Base-by-base conservation (phyloP, 2,329 filamentous ascomycete genomes). In the Curvularia eragrostidis region DNA sequence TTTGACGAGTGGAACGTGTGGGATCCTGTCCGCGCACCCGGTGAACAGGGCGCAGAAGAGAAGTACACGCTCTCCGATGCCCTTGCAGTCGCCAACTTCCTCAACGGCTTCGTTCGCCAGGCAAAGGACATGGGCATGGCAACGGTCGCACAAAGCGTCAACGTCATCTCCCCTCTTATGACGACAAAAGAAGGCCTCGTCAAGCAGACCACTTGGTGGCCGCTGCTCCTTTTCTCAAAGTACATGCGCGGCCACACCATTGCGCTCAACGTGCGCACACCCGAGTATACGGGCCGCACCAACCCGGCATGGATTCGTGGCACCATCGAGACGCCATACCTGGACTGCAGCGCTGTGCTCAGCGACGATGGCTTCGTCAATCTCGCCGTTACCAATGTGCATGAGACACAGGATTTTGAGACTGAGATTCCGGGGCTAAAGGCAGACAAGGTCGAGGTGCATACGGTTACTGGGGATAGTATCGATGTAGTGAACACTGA, bases 1-100 rank as follows among this genome's bases (percentile, higher is more conserved):
- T 93, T 93, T 71, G 90, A 93, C 72, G 90, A 93, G 76, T 93
- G 90, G 90, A 93, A 93, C 73, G 89, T 93, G 8, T 93, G 90
- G 90, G 89, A 91, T 66, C 88, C 89, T 0, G 80, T 83, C 52
- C 85, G 89, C 8, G 89, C 90, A 0, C 88, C 88, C 0, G 90
- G 90, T 15, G 86, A 89, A 66, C 75, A 84, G 59, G 90, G 90
- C 15, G 90, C 88, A 5, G 90, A 93, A 76, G 89, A 93, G 72
- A 75, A 72, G 44, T 78, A 93, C 78, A 91, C 87, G 0, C 83
- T 93, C 7, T 91, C 88, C 0, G 90, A 93, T 64, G 89, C 89
- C 1, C 81, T 93, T 15, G 90, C 89, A n/a, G 89, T 93, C 0
- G 85, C 84, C 2, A 83, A 90, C 19, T 93, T 88, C 85, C 80